Evolutionary conservation across 1,284 basidiomycete genomes (phyloP).

Genomic region (Sanghuangporus weigelae): DNA sequence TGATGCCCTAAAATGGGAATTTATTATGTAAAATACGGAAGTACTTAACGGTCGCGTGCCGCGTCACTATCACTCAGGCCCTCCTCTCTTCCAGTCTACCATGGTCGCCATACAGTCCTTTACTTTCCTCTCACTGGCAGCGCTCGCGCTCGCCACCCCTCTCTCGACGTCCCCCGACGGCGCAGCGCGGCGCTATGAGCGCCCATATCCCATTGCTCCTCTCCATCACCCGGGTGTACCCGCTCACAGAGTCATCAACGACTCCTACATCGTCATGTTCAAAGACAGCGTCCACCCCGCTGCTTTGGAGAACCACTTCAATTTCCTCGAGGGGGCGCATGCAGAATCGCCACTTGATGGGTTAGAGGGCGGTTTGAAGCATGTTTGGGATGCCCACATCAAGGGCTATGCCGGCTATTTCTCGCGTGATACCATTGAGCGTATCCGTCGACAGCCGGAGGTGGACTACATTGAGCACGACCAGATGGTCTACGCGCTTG

Average conservation of each 20-base stretch:
- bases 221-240: slow-evolving; percentile 39
- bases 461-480: slow-evolving; percentile 93
- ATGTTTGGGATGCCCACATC: slow-evolving; percentile 68
- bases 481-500: slow-evolving; percentile 75
- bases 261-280: slow-evolving; percentile 88
- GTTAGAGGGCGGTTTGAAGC: slow-evolving; percentile 52
- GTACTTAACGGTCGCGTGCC: slow-evolving; percentile 4
- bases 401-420: slow-evolving; percentile 88
- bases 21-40: not conserved
- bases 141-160: slow-evolving; percentile 44
- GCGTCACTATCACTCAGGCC: slow-evolving; percentile 2
- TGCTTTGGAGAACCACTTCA: slow-evolving; percentile 69
- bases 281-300: slow-evolving; percentile 60
- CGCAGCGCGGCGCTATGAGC: slow-evolving; percentile 32
- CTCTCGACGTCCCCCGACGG: slow-evolving; percentile 57
- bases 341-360: slow-evolving; percentile 40
- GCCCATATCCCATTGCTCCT: slow-evolving; percentile 52
- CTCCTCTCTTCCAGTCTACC: slow-evolving; percentile 23
- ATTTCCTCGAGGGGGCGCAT: slow-evolving; percentile 60
- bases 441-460: slow-evolving; percentile 83
- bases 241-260: slow-evolving; percentile 65
- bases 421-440: slow-evolving; percentile 66
- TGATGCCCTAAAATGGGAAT: not conserved
- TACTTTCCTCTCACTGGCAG: slow-evolving; percentile 37
- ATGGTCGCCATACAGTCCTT: slow-evolving; percentile 36